Evolutionary conservation across 768 basidiomycete species (phyloP).

Genomic region (Tulasnella calospora): DNA sequence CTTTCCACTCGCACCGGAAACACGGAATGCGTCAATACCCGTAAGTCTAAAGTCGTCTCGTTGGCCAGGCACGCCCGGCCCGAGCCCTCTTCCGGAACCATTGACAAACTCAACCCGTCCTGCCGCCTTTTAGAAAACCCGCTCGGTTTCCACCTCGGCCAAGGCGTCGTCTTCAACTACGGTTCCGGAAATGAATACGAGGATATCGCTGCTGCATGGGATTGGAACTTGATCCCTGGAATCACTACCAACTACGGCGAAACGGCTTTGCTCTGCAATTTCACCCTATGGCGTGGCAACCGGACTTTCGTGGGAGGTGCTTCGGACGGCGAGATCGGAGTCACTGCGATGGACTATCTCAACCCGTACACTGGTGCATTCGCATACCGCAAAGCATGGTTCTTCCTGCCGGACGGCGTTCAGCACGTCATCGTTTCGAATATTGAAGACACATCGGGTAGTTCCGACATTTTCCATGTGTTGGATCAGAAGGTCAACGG

Average conservation of each 20-base stretch:
- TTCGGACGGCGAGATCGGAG: slow-evolving; percentile 52
- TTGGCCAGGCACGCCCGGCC: neutral
- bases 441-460: slow-evolving; percentile 40
- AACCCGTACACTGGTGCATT: slow-evolving; percentile 56
- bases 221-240: slow-evolving; percentile 74
- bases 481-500: slow-evolving; percentile 57
- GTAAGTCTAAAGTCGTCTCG: neutral
- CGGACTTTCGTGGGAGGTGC: slow-evolving; percentile 62
- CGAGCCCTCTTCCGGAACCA: neutral
- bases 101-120: neutral
- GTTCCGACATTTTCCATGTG: slow-evolving; percentile 53
- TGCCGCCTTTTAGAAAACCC: slow-evolving; percentile 45
- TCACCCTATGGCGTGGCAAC: slow-evolving; percentile 44
- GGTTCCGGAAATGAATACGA: slow-evolving; percentile 64
- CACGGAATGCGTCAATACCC: slow-evolving; percentile 56
- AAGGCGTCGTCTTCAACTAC: slow-evolving; percentile 62
- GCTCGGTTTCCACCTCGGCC: slow-evolving; percentile 63
- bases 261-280: slow-evolving; percentile 49
- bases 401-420: slow-evolving; percentile 61
- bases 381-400: slow-evolving; percentile 66
- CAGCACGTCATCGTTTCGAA: slow-evolving; percentile 59
- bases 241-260: slow-evolving; percentile 60
- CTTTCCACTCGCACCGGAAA: slow-evolving; percentile 55
- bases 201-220: slow-evolving; percentile 66
- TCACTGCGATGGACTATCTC: slow-evolving; percentile 60